phyloP scores from a whole-genome alignment of 1,284 basidiomycete species.

The Melampsora abietis-canadensis region DNA sequence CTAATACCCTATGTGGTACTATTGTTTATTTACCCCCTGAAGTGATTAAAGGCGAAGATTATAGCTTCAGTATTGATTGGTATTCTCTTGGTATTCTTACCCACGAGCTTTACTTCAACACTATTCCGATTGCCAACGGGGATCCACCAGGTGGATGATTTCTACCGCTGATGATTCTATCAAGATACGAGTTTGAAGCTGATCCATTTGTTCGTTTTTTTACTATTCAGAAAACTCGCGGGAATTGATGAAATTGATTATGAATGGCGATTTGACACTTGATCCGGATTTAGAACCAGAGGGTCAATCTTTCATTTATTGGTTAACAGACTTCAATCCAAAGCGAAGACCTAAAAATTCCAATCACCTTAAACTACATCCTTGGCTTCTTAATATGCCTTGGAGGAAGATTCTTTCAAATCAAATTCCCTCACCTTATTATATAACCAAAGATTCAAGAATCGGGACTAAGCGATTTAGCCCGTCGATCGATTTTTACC shows the following conservation, averaged over 20 bases:
- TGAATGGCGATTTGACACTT: background rate
- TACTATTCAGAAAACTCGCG: background rate
- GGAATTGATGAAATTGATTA: background rate
- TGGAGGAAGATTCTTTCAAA: background rate
- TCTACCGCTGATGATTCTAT: too few species aligned
- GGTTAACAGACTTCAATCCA: background rate
- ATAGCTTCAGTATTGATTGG: constrained; percentile 14
- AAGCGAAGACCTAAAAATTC: background rate
- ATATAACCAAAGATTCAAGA: too few species aligned
- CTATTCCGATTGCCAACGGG: too few species aligned
- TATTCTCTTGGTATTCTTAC: constrained; percentile 12
- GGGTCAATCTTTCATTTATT: background rate
- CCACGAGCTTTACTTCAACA: background rate
- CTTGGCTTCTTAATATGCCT: background rate
- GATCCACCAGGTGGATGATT: too few species aligned
- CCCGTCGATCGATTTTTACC: too few species aligned
- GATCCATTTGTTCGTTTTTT: background rate
- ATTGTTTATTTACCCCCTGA: constrained; percentile 1
- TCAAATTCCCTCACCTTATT: background rate
- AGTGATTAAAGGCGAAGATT: background rate
- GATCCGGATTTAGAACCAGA: background rate
- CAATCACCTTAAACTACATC: background rate
- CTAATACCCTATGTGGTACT: constrained; percentile 2
- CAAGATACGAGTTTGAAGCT: background rate
- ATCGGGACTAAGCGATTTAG: too few species aligned